Conservation (phyloP, 2,329 filamentous ascomycete species). For the Fusarium torreyae region DNA sequence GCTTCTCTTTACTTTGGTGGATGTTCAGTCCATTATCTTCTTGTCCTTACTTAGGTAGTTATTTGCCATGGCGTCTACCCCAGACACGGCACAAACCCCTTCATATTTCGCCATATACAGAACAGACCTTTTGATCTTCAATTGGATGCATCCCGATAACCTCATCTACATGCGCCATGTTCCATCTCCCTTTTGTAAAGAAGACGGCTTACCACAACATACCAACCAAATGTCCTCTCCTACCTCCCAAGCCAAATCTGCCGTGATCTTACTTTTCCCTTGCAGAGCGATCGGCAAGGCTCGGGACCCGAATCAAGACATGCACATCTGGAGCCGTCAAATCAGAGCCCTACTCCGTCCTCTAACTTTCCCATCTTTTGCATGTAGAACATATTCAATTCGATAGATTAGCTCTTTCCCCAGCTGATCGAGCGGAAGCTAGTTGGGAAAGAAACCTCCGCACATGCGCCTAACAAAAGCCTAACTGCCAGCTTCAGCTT, state of each 20-base stretch:
- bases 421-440: conserved; percentile 20
- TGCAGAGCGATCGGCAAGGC: conserved; percentile 38
- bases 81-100: conserved; percentile 3
- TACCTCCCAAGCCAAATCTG: conserved; percentile 16
- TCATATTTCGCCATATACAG: neutral
- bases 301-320: conserved; percentile 26
- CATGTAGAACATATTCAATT: conserved; percentile 1
- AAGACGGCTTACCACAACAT: conserved; percentile 5
- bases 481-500: conserved; percentile 7
- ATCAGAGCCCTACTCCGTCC: conserved; percentile 24
- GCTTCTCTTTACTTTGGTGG: neutral
- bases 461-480: conserved; percentile 2
- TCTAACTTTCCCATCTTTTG: conserved; percentile 7
- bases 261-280: conserved; percentile 27
- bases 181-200: conserved; percentile 6
- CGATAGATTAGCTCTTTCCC: conserved; percentile 8
- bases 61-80: neutral
- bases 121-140: neutral
- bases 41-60: no score
- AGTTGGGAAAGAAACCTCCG: conserved; percentile 8
- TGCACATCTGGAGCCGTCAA: conserved; percentile 20
- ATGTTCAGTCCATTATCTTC: neutral
- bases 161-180: neutral
- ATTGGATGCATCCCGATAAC: neutral
- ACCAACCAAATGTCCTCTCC: conserved; percentile 10